These are phyloP conservation scores for Polymyxa betae DNA, from an alignment of 208 protist species.

Conservation along the genomic window DNA sequence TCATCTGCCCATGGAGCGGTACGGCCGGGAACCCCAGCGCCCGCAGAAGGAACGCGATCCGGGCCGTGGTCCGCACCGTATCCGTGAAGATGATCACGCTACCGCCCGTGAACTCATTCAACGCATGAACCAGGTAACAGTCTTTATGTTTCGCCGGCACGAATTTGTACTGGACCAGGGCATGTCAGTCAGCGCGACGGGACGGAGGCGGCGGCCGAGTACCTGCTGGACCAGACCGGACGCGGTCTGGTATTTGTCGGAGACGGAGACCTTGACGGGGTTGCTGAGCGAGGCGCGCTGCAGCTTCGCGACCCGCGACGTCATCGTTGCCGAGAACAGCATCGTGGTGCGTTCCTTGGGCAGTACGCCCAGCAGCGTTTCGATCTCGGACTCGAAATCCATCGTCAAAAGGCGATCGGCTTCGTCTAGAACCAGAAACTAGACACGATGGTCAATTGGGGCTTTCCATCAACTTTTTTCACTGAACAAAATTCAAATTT, in stretches of 20 bases:
- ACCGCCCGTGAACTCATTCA: constrained; percentile 57
- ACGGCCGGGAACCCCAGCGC: constrained; percentile 56
- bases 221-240: constrained; percentile 44
- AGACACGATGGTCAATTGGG: neutral
- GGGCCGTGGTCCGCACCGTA: constrained; percentile 11
- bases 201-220: too few relatives aligned
- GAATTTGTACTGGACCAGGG: constrained; percentile 53
- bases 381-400: constrained; percentile 64
- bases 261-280: constrained; percentile 58
- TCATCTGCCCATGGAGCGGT: constrained; percentile 59
- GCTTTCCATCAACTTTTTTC: constrained; percentile 28
- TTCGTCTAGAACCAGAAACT: constrained; percentile 66
- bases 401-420: constrained; percentile 66
- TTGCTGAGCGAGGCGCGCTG: constrained; percentile 59
- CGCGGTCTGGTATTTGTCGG: constrained; percentile 51
- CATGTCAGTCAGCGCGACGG: neutral
- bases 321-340: constrained; percentile 63
- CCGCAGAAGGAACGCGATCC: constrained; percentile 14
- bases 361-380: constrained; percentile 59
- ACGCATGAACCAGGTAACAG: constrained; percentile 51
- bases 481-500: too few relatives aligned
- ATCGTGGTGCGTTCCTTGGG: constrained; percentile 56
- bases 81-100: constrained; percentile 30
- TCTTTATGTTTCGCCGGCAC: constrained; percentile 61
- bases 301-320: constrained; percentile 53